A percentile compares a stretch with the other conserved stretches of the same genome.
Conservation (phyloP, 148 eudicot species). For the Rhododendron vialii region DNA sequence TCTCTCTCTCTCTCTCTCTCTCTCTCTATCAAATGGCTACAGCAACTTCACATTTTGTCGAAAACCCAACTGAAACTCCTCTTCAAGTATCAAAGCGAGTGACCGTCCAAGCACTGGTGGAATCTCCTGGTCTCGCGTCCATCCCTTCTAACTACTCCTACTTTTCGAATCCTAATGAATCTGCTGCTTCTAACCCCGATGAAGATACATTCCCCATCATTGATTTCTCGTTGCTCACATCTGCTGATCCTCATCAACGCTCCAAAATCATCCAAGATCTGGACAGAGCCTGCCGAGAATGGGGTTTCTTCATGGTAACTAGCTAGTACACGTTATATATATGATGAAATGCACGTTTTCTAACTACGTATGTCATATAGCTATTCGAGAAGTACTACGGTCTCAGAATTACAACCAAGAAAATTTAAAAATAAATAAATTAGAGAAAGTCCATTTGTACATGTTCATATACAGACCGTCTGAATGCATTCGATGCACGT, state of each 20-base stretch:
- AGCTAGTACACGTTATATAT: background rate
- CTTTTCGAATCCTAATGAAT: background rate
- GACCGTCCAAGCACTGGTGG: slow-evolving; percentile 7
- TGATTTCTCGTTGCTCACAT: slow-evolving; percentile 5
- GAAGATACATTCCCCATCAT: background rate
- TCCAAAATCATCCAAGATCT: slow-evolving; percentile 5
- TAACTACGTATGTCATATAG: background rate
- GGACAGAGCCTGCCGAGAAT: background rate
- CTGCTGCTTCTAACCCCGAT: background rate
- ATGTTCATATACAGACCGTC: too few species aligned
- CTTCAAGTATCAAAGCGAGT: background rate
- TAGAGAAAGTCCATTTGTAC: too few species aligned
- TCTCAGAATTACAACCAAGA: too few species aligned
- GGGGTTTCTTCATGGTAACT: slow-evolving; percentile 11
- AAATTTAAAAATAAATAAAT: too few species aligned
- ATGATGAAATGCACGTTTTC: background rate
- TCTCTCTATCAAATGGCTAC: background rate
- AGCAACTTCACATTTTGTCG: background rate
- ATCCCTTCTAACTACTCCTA: slow-evolving; percentile 11
- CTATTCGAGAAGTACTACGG: background rate
- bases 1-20: background rate
- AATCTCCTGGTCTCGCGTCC: slow-evolving; percentile 5
- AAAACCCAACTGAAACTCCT: background rate
- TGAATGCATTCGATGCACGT: background rate
- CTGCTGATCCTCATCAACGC: background rate